Base-by-base conservation (phyloP, 345 rosid genomes). In the Eutrema japonicum region DNA sequence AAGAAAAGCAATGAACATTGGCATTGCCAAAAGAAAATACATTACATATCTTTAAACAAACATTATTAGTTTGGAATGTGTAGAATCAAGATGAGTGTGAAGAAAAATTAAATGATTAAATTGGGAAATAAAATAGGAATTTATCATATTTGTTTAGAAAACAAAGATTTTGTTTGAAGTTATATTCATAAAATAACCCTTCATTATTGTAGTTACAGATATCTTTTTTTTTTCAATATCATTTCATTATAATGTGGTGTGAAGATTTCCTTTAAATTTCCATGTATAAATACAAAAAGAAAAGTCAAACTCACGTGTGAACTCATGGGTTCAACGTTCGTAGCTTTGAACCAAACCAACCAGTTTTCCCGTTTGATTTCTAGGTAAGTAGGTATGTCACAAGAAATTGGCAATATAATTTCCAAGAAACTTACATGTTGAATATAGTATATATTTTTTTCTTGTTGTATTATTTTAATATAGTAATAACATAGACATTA, bases 301-400 rank as follows among this genome's bases (percentile, higher is more conserved):
- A 63, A 59, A 47, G 65, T 73, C 65, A 64, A 55, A 22, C 13
- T 27, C 51, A 64, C n/a, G 65, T 65, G 71, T 64, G 49, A 72
- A 72, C 35, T 27, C 29, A 42, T 12, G 7, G 16, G 55, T 45
- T 72, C 48, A 36, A 41, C 48, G 22, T 38, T 71, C 6, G n/a
- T 58, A 42, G 46, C 12, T 43, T 52, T 62, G 33, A 62, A 35
- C 46, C 63, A 63, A 52, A 52, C 42, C 48, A 54, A 45, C 48
- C 18, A 72, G 27, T 9, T 62, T 22, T 35, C 46, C 46, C 16
- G 67, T 61, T 50, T 33, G 35, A 41, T 51, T 40, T 51, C 3
- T 71, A 61, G 68, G 75, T 61, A 11, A 27, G 60, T 61, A 61
- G 68, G 75, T 61, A 11, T n/a, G 60, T 71, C 53, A 12, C 45